These are phyloP conservation scores for Rhododendron vialii DNA, from an alignment of 148 eudicot species.

Conservation along the genomic window DNA sequence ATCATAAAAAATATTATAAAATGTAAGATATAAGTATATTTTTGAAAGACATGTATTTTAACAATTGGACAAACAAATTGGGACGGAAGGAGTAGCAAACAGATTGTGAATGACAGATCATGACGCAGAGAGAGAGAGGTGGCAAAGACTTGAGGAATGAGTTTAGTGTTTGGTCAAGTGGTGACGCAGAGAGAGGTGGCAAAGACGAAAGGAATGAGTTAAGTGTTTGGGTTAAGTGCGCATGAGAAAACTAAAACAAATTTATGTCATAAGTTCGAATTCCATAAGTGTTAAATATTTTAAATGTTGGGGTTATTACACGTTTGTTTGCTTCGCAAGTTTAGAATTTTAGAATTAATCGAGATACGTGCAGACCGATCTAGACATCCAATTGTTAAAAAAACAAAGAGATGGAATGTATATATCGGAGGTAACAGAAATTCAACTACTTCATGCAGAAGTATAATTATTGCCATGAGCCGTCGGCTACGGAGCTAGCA, in stretches of 20 bases:
- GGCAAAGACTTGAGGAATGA: neutral
- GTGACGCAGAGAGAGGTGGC: neutral
- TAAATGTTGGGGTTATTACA: too few relatives aligned
- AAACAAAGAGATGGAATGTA: neutral
- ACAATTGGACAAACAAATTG: too few relatives aligned
- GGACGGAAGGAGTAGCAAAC: too few relatives aligned
- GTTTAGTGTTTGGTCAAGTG: neutral
- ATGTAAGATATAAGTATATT: too few relatives aligned
- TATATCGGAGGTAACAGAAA: neutral
- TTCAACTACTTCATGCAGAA: neutral
- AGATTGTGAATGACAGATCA: neutral
- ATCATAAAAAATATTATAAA: too few relatives aligned
- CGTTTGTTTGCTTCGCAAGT: too few relatives aligned
- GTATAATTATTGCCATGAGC: neutral
- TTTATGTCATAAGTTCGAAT: too few relatives aligned
- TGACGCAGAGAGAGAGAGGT: neutral
- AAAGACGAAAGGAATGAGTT: neutral
- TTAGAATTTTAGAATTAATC: too few relatives aligned
- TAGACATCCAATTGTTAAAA: neutral
- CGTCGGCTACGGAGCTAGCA: neutral
- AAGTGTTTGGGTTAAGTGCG: neutral
- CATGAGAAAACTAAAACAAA: too few relatives aligned
- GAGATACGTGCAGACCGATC: fast-evolving
- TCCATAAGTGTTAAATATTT: too few relatives aligned
- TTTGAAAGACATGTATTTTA: too few relatives aligned